Percentiles rank a stretch among this genome's conserved stretches.
phyloP scores from a whole-genome alignment of 352 stramenopile genomes.

The Globisporangium viniferum region DNA sequence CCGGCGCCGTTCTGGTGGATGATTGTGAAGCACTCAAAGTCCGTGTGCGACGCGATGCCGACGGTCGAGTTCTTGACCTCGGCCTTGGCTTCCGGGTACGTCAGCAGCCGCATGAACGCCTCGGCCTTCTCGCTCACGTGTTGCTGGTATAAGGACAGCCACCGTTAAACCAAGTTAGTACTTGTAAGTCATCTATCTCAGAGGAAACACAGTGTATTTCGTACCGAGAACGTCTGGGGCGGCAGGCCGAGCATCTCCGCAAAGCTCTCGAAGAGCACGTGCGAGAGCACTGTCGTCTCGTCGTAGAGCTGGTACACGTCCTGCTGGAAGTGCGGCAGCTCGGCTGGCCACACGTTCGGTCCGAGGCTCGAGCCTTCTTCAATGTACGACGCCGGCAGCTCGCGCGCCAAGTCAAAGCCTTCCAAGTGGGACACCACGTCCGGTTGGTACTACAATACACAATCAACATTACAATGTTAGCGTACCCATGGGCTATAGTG shows the following conservation, averaged over 20 bases:
- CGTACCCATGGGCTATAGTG: not conserved
- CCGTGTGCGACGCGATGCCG: conserved; percentile 79
- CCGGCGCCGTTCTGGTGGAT: conserved; percentile 81
- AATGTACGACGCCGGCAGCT: conserved; percentile 51
- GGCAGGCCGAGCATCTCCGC: conserved; percentile 74
- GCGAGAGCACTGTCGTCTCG: conserved; percentile 61
- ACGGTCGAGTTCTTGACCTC: conserved; percentile 58
- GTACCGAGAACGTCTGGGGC: conserved; percentile 58
- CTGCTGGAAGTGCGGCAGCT: conserved; percentile 55
- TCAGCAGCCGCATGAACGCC: conserved; percentile 77
- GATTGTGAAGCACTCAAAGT: conserved; percentile 85
- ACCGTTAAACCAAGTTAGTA: not conserved
- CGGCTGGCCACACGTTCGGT: conserved; percentile 69
- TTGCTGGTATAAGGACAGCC: conserved; percentile 32
- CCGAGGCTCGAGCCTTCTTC: conserved; percentile 65
- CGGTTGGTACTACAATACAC: conserved; percentile 53
- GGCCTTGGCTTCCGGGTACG: conserved; percentile 53
- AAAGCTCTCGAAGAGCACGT: conserved; percentile 70
- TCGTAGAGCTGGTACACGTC: conserved; percentile 78
- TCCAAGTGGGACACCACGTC: conserved; percentile 75
- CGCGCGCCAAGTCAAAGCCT: conserved; percentile 68
- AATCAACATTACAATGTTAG: not conserved
- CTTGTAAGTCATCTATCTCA: not conserved
- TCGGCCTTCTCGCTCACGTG: conserved; percentile 66
- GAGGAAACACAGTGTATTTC: not conserved